A percentile compares a stretch with the other conserved stretches of the same genome.
phyloP scores from a whole-genome alignment of 1,284 basidiomycete species.

The Bjerkandera adusta region DNA sequence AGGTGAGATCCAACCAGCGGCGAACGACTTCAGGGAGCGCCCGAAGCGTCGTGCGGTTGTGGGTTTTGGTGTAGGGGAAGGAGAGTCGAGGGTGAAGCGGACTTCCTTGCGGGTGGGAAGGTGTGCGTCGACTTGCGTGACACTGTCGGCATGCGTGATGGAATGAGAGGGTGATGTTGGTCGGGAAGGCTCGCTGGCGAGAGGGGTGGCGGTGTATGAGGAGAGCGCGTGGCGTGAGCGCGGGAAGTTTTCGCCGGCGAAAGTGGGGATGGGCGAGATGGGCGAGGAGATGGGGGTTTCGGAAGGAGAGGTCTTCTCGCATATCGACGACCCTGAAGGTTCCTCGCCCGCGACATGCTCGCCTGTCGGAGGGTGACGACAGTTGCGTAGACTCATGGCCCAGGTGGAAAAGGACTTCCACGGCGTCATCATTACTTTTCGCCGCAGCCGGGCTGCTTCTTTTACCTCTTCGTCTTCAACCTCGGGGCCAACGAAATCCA shows the following conservation, averaged over 20 bases:
- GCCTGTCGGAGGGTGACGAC: neutral
- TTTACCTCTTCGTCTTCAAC: constrained; percentile 52
- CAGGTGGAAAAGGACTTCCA: no score
- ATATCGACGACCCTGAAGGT: neutral
- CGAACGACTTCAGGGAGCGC: neutral
- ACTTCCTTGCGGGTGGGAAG: constrained; percentile 1
- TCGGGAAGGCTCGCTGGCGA: constrained; percentile 24
- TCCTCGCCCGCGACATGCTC: constrained; percentile 6
- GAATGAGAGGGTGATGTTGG: constrained; percentile 29
- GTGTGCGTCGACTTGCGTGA: constrained; percentile 2
- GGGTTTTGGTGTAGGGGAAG: neutral
- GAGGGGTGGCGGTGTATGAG: neutral
- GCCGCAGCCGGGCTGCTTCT: constrained; percentile 31
- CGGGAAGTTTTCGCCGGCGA: neutral
- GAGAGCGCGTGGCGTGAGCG: neutral
- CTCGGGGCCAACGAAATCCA: constrained; percentile 64
- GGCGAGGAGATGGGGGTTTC: neutral
- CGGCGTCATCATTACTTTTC: constrained; percentile 19
- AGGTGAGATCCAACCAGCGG: constrained; percentile 31
- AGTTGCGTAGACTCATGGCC: neutral
- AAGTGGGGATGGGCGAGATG: no score
- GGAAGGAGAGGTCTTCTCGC: neutral
- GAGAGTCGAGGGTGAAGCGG: neutral
- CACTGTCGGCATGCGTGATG: constrained; percentile 21
- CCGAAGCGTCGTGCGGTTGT: constrained; percentile 11